Base-by-base conservation (phyloP, 139 green algal species). In the Desmodesmus armatus region DNA sequence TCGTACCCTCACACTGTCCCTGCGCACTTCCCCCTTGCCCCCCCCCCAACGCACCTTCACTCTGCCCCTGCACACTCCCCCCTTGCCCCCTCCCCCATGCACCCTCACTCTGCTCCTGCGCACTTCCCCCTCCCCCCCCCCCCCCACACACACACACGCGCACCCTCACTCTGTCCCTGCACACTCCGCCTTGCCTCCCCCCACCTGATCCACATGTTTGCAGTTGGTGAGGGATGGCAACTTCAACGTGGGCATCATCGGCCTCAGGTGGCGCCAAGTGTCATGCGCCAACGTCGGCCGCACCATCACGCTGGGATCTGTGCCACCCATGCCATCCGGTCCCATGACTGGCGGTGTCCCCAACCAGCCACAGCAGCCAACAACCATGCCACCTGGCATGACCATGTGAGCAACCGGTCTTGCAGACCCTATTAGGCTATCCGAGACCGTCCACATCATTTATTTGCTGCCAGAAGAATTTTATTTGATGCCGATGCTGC, bases 161-260 rank as follows among this genome's bases (percentile, higher is more conserved):
- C n/a, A n/a, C n/a, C n/a, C n/a, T n/a, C n/a, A n/a, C n/a, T n/a
- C n/a, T n/a, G n/a, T n/a, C n/a, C n/a, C 21, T 66, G 21, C 33
- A 66, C 21, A 35, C 23, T 6, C 58, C 11, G 58, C 58, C 58
- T n/a, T 66, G 58, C 58, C 58, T 66, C 4, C 23, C 58, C 33
- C 27, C 13, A 7, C n/a, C 11, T 63, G 15, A 66, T 9, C 58
- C 25, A 25, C n/a, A 5, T 4, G 11, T 27, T 25, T 78, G 72
- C 74, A 82, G 74, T 21, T 82, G 3, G 49, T 82, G 33, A 29
- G 51, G 11, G 74, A 39, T 7, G 74, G 74, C 33, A 33, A 82
- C 74, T 67, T 39, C 49, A 51, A 51, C 3, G 33, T 82, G 3
- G 74, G 74, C 74, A 47, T 82, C 49, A 82, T 82, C 33, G 29